Evolutionary conservation across 371 early-diverging fungal genomes (phyloP).

Genomic region (Umbelopsis sp.): DNA sequence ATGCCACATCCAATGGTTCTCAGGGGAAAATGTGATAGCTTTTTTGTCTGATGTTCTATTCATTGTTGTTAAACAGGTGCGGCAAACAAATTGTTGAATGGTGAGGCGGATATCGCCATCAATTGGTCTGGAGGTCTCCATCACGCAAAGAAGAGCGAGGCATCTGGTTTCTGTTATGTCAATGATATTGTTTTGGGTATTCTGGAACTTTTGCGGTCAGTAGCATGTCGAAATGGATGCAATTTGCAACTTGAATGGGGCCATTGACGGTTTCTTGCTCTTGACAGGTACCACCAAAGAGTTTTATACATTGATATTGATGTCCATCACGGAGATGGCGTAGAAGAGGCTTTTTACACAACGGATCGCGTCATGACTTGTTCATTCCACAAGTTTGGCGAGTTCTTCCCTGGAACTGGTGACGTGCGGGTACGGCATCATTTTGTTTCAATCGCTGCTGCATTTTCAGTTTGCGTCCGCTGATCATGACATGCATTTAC

Average conservation of each 20-base stretch:
- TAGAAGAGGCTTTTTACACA: constrained; percentile 97
- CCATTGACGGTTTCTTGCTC: background rate
- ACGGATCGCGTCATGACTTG: constrained; percentile 97
- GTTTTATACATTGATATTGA: constrained; percentile 98
- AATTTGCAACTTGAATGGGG: no score
- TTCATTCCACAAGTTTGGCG: constrained; percentile 96
- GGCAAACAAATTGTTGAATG: constrained; percentile 66
- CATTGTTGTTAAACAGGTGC: constrained; percentile 73
- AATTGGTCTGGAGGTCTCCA: constrained; percentile 99
- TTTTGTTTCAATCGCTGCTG: constrained; percentile 12
- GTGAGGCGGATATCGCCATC: constrained; percentile 90
- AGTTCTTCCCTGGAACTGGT: constrained; percentile 96
- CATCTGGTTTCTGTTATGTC: constrained; percentile 97
- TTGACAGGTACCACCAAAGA: constrained; percentile 70
- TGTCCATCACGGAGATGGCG: constrained; percentile 98
- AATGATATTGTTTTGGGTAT: constrained; percentile 97
- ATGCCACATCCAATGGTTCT: background rate
- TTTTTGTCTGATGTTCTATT: background rate
- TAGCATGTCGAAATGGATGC: no score
- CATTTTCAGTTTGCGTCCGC: constrained; percentile 19
- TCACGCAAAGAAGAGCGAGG: constrained; percentile 94
- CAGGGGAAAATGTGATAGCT: background rate
- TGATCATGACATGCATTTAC: background rate
- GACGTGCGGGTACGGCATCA: constrained; percentile 35
- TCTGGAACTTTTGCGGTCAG: constrained; percentile 78